phyloP scores from a whole-genome alignment of 345 rosid genomes.

The Litchi chinensis region DNA sequence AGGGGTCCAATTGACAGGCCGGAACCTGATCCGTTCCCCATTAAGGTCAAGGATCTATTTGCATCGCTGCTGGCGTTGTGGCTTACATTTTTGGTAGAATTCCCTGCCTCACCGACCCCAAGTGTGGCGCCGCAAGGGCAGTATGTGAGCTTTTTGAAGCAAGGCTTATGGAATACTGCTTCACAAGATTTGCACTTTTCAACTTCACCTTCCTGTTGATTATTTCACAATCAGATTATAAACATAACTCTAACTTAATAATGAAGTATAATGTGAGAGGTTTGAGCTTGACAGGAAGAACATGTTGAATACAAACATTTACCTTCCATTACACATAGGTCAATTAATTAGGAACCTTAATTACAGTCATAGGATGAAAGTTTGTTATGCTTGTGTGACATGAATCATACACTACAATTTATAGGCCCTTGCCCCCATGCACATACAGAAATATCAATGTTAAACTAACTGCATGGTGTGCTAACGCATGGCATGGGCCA shows the following conservation, averaged over 20 bases:
- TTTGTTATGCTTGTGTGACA: background rate
- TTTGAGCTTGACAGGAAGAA: background rate
- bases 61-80: slow-evolving; percentile 27
- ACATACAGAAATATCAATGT: background rate
- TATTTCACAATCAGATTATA: slow-evolving; percentile 26
- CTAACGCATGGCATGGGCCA: background rate
- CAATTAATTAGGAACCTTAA: background rate
- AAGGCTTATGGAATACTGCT: slow-evolving; percentile 66
- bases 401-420: background rate
- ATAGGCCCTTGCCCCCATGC: background rate
- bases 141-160: slow-evolving; percentile 62
- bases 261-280: background rate
- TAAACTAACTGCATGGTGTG: background rate
- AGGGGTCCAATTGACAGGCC: slow-evolving; percentile 50
- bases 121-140: slow-evolving; percentile 72
- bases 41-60: slow-evolving; percentile 34
- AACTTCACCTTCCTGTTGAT: slow-evolving; percentile 73
- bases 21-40: slow-evolving; percentile 52
- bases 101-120: slow-evolving; percentile 26
- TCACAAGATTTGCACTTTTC: slow-evolving; percentile 65
- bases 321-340: background rate
- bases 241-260: background rate
- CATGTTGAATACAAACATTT: background rate
- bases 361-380: background rate
- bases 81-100: slow-evolving; percentile 25